These are phyloP conservation scores for Daedaleopsis sinensis DNA, from an alignment of 768 basidiomycete genomes.

Conservation along the genomic window DNA sequence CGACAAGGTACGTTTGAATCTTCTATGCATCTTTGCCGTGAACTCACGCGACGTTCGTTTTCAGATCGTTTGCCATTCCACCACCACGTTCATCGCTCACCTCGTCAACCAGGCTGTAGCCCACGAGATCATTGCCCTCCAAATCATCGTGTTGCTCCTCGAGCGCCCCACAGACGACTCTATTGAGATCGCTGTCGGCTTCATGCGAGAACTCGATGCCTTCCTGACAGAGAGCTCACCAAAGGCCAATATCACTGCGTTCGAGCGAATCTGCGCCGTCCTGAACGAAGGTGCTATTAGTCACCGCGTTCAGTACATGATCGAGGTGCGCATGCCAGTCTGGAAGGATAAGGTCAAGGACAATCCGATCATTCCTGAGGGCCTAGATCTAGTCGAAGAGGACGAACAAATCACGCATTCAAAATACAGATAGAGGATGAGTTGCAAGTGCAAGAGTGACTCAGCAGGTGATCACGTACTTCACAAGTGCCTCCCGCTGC, in stretches of 20 bases:
- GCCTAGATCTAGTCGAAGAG: constrained; percentile 94
- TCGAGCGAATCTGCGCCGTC: constrained; percentile 95
- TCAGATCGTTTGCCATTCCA: constrained; percentile 91
- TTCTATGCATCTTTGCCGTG: not conserved
- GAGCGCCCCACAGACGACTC: constrained; percentile 97
- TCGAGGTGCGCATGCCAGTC: constrained; percentile 98
- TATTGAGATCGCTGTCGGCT: constrained; percentile 97
- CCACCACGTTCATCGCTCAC: constrained; percentile 60
- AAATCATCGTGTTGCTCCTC: constrained; percentile 94
- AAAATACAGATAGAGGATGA: constrained; percentile 91
- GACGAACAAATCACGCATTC: constrained; percentile 96
- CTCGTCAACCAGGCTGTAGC: constrained; percentile 94
- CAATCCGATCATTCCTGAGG: constrained; percentile 92
- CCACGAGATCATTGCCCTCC: constrained; percentile 91
- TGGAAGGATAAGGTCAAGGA: constrained; percentile 99
- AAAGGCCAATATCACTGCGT: constrained; percentile 93
- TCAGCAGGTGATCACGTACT: constrained; percentile 63
- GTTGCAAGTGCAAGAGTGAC: constrained; percentile 88
- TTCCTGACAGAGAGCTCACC: constrained; percentile 93
- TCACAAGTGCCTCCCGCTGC: not conserved
- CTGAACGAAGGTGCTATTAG: constrained; percentile 94
- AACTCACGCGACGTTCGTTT: constrained; percentile 6
- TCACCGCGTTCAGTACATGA: constrained; percentile 98
- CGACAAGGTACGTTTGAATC: constrained; percentile 74
- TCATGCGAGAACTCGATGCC: constrained; percentile 96